phyloP scores from a whole-genome alignment of 371 early-diverging fungal species.

The Circinella minor region DNA sequence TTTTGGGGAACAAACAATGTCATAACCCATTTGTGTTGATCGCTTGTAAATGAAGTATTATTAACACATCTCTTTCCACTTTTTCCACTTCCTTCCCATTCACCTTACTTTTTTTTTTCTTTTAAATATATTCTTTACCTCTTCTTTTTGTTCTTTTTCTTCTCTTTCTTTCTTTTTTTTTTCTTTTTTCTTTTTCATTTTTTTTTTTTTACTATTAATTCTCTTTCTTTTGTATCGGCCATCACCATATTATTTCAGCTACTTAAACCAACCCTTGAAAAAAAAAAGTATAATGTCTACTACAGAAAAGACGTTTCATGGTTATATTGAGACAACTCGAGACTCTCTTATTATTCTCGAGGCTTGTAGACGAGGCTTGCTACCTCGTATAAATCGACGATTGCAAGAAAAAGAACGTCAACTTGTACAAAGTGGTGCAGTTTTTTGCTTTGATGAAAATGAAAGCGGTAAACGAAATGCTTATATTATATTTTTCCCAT shows the following conservation, averaged over 20 bases:
- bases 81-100: too few species aligned
- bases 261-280: not conserved
- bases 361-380: constrained; percentile 60
- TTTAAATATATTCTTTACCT: too few species aligned
- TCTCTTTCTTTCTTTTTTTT: constrained; percentile 5
- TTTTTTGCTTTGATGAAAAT: constrained; percentile 74
- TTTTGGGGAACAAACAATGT: constrained; percentile 2
- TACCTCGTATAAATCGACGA: constrained; percentile 64
- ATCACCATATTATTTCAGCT: too few species aligned
- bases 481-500: not conserved
- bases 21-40: not conserved
- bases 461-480: constrained; percentile 48
- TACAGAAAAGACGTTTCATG: constrained; percentile 44
- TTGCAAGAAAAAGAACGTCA: constrained; percentile 64
- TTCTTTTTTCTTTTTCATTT: constrained; percentile 1
- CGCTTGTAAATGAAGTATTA: too few species aligned
- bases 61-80: too few species aligned
- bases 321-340: constrained; percentile 58
- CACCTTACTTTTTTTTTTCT: too few species aligned
- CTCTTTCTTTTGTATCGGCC: not conserved
- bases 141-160: not conserved
- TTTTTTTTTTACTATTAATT: constrained; percentile 2
- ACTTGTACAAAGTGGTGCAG: constrained; percentile 63
- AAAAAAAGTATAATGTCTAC: constrained; percentile 11
- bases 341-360: constrained; percentile 75